A percentile compares a stretch with the other conserved stretches of the same genome.
phyloP scores from a whole-genome alignment of 192 early-diverging fungal genomes.

The Coemansia sp. region DNA sequence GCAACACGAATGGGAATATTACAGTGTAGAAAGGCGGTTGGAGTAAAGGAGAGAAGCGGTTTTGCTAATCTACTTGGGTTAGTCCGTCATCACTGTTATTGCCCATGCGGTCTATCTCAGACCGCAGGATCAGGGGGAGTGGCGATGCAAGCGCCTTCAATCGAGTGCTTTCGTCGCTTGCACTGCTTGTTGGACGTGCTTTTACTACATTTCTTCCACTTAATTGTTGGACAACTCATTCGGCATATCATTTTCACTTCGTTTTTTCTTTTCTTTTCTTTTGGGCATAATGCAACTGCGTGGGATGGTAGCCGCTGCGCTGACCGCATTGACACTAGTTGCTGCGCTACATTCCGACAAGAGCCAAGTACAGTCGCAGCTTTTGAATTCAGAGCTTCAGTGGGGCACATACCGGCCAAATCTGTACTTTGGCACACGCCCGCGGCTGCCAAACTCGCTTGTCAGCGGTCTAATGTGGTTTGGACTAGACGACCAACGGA shows the following conservation, averaged over 20 bases:
- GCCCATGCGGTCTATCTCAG: no score
- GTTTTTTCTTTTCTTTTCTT: not conserved
- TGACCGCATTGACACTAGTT: not conserved
- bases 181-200: no score
- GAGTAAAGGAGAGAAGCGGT: not conserved
- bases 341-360: not conserved
- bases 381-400: conserved; percentile 60
- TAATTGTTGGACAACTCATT: no score
- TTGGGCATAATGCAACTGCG: conserved; percentile 1
- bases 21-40: not conserved
- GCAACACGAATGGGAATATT: no score
- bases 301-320: not conserved
- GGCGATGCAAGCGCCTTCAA: no score
- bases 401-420: conserved; percentile 95
- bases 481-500: conserved; percentile 62
- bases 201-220: not conserved
- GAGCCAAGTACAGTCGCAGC: not conserved
- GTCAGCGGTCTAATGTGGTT: conserved; percentile 96
- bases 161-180: no score
- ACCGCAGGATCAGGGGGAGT: no score
- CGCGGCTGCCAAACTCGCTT: conserved; percentile 75
- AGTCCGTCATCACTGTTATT: no score
- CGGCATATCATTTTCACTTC: not conserved
- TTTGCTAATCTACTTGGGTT: no score
- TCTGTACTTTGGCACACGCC: conserved; percentile 90